Evolutionary conservation across 2,329 filamentous ascomycete species (phyloP), one percentile per base, ranked within the genome.

Genomic region (Fusarium secorum): DNA sequence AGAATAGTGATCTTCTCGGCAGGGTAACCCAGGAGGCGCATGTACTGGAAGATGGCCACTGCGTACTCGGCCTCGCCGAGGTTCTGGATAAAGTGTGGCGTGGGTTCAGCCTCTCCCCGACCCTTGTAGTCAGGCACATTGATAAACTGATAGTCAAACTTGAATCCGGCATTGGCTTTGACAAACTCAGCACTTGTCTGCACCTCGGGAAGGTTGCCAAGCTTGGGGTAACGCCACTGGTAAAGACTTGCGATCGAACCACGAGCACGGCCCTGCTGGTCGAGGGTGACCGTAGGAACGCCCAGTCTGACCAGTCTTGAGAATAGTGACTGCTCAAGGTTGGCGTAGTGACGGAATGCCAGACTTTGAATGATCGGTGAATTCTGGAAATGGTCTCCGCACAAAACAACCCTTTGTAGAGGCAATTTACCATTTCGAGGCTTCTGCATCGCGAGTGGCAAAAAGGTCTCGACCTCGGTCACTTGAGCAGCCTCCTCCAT

Each of bases 401-500:
- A 97, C 6, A 99, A 86, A 5, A 99, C 93, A 10, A 99, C 90
- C 42, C 97, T 88, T 80, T 98, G 94, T 17, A 99, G 83, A 7
- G 90, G 89, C 73, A 93, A 87, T 76, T 93, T 87, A 36, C 92
- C 92, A 55, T 91, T 85, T 71, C 89, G 88, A 24, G 92, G 89
- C 70, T 93, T 93, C 78, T 99, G 97, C 81, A 99, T 87, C n/a
- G 95, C 93, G 57, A 97, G 85, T 1, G 96, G 96, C 70, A 99
- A 94, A 81, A 99, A 98, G 71, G 94, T 97, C 79, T 99, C 96
- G 48, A 98, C 93, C 80, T 99, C 96, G 0, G 95, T 99, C 77
- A 99, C 95, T 78, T 99, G 96, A 17, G 96, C 96, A 9, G 96
- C 95, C 85, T 99, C 96, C 83, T 99, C 96, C 93, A 99, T 98